A percentile compares a stretch with the other conserved stretches of the same genome.
Conservation (phyloP, 139 green algal genomes). For the Edaphochlamys debaryana region DNA sequence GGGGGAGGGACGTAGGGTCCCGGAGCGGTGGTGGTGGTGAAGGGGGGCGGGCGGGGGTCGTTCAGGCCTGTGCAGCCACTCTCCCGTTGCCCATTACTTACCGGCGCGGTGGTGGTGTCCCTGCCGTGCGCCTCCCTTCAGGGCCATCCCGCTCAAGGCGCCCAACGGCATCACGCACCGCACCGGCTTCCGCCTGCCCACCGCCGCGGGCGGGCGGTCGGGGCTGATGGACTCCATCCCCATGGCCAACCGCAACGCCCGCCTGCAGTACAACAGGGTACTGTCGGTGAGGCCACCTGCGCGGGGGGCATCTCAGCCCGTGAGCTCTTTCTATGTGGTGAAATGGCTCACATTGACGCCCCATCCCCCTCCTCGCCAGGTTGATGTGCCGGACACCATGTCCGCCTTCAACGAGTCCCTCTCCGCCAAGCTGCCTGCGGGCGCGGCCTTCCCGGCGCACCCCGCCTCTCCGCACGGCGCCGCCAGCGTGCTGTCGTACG, state of each 20-base stretch:
- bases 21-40: neutral
- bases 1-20: neutral
- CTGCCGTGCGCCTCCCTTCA: no score
- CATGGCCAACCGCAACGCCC: slow-evolving; percentile 3
- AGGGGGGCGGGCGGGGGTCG: no score
- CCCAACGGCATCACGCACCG: slow-evolving; percentile 32
- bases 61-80: no score
- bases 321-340: no score
- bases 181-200: slow-evolving; percentile 31
- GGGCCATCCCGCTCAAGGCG: slow-evolving; percentile 8
- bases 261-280: neutral
- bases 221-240: slow-evolving; percentile 20
- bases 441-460: neutral
- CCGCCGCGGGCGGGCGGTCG: neutral
- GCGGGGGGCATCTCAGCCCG: no score
- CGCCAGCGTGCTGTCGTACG: neutral
- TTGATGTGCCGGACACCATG: neutral
- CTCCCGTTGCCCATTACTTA: no score
- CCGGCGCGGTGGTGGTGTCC: neutral
- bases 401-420: neutral
- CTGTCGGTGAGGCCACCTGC: neutral
- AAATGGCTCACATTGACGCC: neutral
- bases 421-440: neutral
- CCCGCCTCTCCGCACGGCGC: neutral
- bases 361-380: neutral